Evolutionary conservation across 1,139 yeast species (phyloP), one percentile per base, ranked within the genome.

Genomic region (Wickerhamomyces sp.): DNA sequence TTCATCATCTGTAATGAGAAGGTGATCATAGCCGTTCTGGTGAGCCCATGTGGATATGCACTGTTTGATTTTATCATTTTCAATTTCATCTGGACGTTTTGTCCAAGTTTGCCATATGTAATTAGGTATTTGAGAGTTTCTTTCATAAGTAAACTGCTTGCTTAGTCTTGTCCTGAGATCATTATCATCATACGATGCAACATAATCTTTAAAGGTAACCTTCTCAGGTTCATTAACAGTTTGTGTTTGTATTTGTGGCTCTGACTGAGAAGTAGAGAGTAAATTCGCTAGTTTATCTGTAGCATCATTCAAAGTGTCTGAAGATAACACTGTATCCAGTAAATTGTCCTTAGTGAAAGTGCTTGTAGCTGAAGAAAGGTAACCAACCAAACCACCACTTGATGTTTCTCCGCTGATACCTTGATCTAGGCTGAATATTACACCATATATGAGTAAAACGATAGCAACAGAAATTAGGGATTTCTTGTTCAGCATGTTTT

Each of bases 1-100:
- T 21, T 81, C 76, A 28, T 70, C 76, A 57, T 90, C 97, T 16
- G 85, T 72, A 31, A 90, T 64, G 35, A 90, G 73, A 49, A 79
- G 78, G 59, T 88, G 88, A 20, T 74, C 76, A 59, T 78, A 81
- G 1, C 68, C 77, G 0, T 43, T 39, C 25, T 44, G 45, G 4
- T 39, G 18, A 1, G 37, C 33, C 57, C 57, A 53, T 1, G 54
- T 39, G 3, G 35, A 21, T 24, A 49, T 33, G 13, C 35, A 35
- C 15, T 43, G 40, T 10, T 41, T 31, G 3, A 49, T 16, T 31
- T 46, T 40, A 3, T 36, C 32, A 35, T 51, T 43, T 10, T 35
- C 34, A 7, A 46, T 41, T 4, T 41, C 28, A 0, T 35, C 36
- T 1, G 45, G 13, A 1, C 48, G 44, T 6, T 34, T 41, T 25